Evolutionary conservation across 805 yeast species (phyloP).

Genomic region (Zygosaccharomyces rouxii): DNA sequence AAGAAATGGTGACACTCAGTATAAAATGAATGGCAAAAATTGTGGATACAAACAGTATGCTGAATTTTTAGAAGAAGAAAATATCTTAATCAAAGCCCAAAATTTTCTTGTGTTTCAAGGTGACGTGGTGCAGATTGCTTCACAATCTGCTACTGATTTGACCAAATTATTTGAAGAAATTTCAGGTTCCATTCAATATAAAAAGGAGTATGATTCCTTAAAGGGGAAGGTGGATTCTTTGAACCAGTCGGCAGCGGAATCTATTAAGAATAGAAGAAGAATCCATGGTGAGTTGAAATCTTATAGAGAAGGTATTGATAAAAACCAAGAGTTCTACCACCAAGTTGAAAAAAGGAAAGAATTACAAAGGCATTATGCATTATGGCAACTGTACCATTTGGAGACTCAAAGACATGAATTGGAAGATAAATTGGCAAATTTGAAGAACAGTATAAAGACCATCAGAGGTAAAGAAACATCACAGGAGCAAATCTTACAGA

Average conservation of each 20-base stretch:
- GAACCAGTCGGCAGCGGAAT: constrained; percentile 55
- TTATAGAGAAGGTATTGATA: constrained; percentile 69
- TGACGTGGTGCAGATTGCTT: constrained; percentile 89
- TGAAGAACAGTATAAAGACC: constrained; percentile 30
- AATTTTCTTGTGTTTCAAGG: constrained; percentile 96
- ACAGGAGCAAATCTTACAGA: constrained; percentile 39
- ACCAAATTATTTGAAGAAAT: constrained; percentile 73
- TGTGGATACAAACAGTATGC: constrained; percentile 66
- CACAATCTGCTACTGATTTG: constrained; percentile 75
- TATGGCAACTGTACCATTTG: constrained; percentile 65
- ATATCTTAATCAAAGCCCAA: constrained; percentile 80
- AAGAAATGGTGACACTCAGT: constrained; percentile 58
- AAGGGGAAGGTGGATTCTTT: constrained; percentile 63
- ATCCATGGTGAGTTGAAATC: constrained; percentile 70
- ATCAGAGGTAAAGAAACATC: constrained; percentile 34
- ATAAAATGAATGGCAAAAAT: constrained; percentile 54
- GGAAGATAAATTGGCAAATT: constrained; percentile 23
- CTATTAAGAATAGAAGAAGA: constrained; percentile 65
- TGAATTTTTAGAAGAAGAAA: constrained; percentile 63
- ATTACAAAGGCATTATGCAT: constrained; percentile 45
- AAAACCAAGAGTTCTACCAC: constrained; percentile 61
- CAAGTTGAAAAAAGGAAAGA: constrained; percentile 47
- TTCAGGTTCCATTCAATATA: constrained; percentile 71
- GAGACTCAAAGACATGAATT: constrained; percentile 36
- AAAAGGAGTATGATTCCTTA: constrained; percentile 60